Evolutionary conservation across 441 rosid genomes (phyloP), one percentile per base, ranked within the genome.

Genomic region (Arabidopsis lyrata): DNA sequence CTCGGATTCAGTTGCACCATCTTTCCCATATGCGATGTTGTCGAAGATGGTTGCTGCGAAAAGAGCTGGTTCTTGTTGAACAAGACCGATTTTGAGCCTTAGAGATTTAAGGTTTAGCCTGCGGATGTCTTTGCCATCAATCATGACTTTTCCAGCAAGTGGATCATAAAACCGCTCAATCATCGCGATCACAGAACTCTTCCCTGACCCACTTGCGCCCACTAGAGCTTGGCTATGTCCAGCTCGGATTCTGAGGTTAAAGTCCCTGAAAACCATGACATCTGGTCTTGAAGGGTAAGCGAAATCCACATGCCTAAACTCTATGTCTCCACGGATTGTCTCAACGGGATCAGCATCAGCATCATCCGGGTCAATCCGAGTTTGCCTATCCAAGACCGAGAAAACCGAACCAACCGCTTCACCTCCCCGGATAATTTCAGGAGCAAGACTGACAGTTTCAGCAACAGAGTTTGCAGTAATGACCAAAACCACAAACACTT

Each of bases 201-300:
- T 95, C 15, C 99, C 98, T 1, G 94, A 92, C 20, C 99, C 99
- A 54, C 99, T 95, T 6, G 98, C 97, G 8, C 99, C 99, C 9
- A 95, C 99, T 64, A 95, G 91, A 39, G 99, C 98, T 78, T 92
- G 99, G 80, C 98, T 95, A 77, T 88, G 97, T 47, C 99, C 97
- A 38, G 96, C 92, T 54, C 96, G 86, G 82, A 95, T 92, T 80
- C 97, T 87, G 22, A 92, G 87, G 83, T 64, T 88, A 53, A 95
- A 66, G 83, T 89, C 99, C 71, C 83, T 91, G 61, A 92, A 89
- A 59, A 95, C 92, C 9, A 81, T 78, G 8, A 92, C 85, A 73
- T 95, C 97, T 1, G 98, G 99, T 74, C 99, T 75, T 16, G 97
- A 88, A 39, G 99, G 99, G 82, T 95, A 95, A n/a, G 91, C 85